A percentile compares a stretch with the other conserved stretches of the same genome.
Conservation (phyloP, 2,329 filamentous ascomycete species). For the Talaromyces sp. region DNA sequence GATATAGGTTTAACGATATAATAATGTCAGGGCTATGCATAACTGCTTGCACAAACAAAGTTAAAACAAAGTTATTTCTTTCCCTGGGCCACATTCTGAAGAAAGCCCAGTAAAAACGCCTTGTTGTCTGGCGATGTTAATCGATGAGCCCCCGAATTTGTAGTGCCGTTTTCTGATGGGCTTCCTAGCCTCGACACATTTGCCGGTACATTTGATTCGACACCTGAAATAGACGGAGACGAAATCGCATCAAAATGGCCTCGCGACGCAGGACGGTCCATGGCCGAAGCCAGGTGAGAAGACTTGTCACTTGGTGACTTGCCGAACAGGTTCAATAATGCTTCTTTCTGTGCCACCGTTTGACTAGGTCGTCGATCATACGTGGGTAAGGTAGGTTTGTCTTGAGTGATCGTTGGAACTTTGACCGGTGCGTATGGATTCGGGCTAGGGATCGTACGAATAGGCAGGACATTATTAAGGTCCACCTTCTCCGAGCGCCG, state of each 20-base stretch:
- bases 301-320: slow-evolving; percentile 34
- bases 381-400: slow-evolving; percentile 18
- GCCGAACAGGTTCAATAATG: slow-evolving; percentile 59
- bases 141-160: slow-evolving; percentile 12
- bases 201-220: slow-evolving; percentile 3
- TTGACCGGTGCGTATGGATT: slow-evolving; percentile 11
- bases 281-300: slow-evolving; percentile 16
- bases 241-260: slow-evolving; percentile 2
- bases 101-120: slow-evolving; percentile 69
- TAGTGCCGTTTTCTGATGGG: slow-evolving; percentile 4
- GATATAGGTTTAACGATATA: background rate
- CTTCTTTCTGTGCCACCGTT: slow-evolving; percentile 43
- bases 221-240: slow-evolving; percentile 8
- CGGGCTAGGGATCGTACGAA: slow-evolving; percentile 20
- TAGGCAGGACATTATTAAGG: slow-evolving; percentile 24
- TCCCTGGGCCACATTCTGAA: slow-evolving; percentile 54
- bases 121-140: slow-evolving; percentile 62
- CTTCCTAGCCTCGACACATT: slow-evolving; percentile 4
- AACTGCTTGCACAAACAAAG: background rate
- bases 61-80: slow-evolving; percentile 14
- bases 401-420: slow-evolving; percentile 9
- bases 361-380: slow-evolving; percentile 37
- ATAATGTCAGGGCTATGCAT: background rate
- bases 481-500: slow-evolving; percentile 43
- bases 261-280: slow-evolving; percentile 13